Conservation (phyloP, 768 basidiomycete genomes). For the Trametes sanguinea region DNA sequence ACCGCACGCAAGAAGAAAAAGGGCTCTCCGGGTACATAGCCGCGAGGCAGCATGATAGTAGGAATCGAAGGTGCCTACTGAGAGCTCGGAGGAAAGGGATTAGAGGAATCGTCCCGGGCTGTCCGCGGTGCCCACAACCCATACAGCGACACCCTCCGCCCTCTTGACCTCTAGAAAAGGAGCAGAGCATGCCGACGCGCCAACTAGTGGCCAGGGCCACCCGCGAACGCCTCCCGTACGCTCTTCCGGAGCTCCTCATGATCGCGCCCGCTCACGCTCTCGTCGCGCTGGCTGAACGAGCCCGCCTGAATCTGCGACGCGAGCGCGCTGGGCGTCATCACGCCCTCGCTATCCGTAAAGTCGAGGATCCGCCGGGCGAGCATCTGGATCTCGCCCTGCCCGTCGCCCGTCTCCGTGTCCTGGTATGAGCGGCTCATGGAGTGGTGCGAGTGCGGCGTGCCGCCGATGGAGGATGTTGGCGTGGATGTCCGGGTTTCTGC, state of each 20-base stretch:
- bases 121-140: constrained; percentile 19
- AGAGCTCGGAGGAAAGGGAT: not conserved
- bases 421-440: constrained; percentile 73
- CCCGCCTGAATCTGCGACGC: constrained; percentile 71
- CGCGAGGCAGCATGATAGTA: not conserved
- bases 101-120: constrained; percentile 14
- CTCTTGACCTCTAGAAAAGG: not conserved
- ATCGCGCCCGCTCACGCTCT: constrained; percentile 50
- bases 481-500: constrained; percentile 71
- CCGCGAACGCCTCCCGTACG: constrained; percentile 79
- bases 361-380: constrained; percentile 85
- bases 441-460: constrained; percentile 70
- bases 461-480: constrained; percentile 66
- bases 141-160: constrained; percentile 2
- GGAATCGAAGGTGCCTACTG: not conserved
- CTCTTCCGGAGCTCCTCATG: constrained; percentile 82
- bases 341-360: constrained; percentile 68
- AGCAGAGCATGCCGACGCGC: not conserved
- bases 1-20: not conserved
- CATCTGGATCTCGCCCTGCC: constrained; percentile 87
- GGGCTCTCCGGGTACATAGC: not conserved
- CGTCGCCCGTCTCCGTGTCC: constrained; percentile 83
- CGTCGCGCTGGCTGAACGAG: constrained; percentile 65
- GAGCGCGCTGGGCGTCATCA: constrained; percentile 59
- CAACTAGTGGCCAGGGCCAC: constrained; percentile 47